phyloP scores from a whole-genome alignment of 208 protist genomes.

The Naegleria lovaniensis region DNA sequence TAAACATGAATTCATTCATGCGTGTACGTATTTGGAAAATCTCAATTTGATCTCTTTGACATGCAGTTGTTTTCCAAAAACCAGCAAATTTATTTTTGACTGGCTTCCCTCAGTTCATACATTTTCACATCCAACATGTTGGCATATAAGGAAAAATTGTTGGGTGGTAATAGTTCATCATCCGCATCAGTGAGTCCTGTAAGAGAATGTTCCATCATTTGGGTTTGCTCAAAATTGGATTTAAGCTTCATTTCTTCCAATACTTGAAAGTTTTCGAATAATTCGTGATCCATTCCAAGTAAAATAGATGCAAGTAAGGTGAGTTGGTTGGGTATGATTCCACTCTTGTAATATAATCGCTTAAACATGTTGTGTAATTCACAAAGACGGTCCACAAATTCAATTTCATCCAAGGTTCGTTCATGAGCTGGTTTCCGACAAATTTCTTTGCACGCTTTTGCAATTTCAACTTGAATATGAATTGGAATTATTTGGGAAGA shows the following conservation, averaged over 20 bases:
- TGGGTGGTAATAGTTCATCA: background rate
- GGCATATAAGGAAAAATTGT: background rate
- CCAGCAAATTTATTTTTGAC: background rate
- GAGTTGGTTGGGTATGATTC: background rate
- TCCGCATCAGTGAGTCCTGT: background rate
- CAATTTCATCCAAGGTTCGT: background rate
- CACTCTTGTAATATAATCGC: background rate
- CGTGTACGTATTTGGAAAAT: too few species aligned
- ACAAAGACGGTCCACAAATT: background rate
- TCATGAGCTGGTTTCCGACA: background rate
- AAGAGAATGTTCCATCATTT: too few species aligned
- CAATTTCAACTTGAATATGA: background rate
- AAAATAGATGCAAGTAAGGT: background rate
- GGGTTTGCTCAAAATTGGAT: background rate
- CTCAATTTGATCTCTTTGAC: too few species aligned
- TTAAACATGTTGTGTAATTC: background rate
- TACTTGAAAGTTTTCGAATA: background rate
- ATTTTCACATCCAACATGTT: background rate
- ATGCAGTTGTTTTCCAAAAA: too few species aligned
- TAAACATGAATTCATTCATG: too few species aligned
- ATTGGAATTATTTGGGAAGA: background rate
- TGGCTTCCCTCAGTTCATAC: background rate
- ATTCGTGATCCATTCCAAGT: background rate
- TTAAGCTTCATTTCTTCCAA: background rate
- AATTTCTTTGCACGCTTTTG: background rate